Evolutionary conservation across 805 yeast species (phyloP), one percentile per base, ranked within the genome.

Genomic region (Hanseniaspora valbyensis): DNA sequence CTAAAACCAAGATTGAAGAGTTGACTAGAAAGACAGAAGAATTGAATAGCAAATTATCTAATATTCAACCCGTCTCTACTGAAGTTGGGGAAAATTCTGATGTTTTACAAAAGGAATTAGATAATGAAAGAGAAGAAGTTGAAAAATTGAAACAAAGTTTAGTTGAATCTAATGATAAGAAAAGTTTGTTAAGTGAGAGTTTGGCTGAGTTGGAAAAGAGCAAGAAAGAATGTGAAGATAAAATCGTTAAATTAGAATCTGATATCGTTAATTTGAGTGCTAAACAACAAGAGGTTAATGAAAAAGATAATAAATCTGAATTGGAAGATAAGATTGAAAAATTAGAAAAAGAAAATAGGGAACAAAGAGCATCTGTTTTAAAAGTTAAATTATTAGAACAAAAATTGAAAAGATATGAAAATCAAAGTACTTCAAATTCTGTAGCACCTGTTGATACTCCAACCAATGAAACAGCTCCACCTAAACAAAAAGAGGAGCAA

Each of bases 341-440:
- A 12, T 19, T 46, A 9, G 42, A 38, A 10, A 34, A 21, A 24
- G 51, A 48, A 26, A 48, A 40, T 21, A 48, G 40, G 16, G 44
- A 40, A 18, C 51, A 48, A 48, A 48, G 38, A 48, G 44, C 44
- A 12, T 22, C 41, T n/a, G 51, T 39, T 2, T 33, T 48, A 29
- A 48, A 48, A 28, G 42, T 39, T 3, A 48, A 48, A 25, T 29
- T 48, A 26, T 22, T 48, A 1, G 51, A 48, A 26, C 51, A 48
- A 33, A 48, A 48, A 21, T 19, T 48, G 22, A 48, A 48, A 42
- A 48, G 32, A 34, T 26, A 30, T 33, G 41, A 38, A 22, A 22
- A 18, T 2, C 21, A 29, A 16, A 29, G 16, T 9, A 9, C 29
- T 18, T 18, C 39, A 18, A 18, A 13, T 22, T 34, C 24, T 16